Conservation (phyloP, 345 rosid genomes). For the Syzygium aqueum region DNA sequence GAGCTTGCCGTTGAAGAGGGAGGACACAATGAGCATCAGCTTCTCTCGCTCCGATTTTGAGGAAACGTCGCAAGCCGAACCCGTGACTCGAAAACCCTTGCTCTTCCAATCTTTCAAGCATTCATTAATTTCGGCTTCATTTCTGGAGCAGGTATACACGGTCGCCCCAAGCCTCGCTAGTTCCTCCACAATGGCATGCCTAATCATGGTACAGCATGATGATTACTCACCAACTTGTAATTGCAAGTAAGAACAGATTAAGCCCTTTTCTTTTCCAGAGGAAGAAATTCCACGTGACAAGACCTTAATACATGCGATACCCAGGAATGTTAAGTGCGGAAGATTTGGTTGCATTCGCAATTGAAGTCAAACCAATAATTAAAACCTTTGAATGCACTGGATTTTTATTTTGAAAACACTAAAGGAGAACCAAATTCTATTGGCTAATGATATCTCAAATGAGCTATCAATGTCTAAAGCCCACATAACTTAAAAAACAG, state of each 20-base stretch:
- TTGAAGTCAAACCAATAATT: background rate
- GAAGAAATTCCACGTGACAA: background rate
- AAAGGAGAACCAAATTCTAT: background rate
- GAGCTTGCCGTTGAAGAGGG: slow-evolving; percentile 37
- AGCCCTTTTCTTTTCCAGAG: background rate
- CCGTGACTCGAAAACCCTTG: slow-evolving; percentile 25
- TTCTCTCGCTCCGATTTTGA: slow-evolving; percentile 28
- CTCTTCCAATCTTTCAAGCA: slow-evolving; percentile 26
- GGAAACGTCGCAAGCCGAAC: slow-evolving; percentile 43
- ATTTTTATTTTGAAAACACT: background rate
- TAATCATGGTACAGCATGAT: background rate
- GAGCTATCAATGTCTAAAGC: background rate
- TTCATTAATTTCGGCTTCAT: slow-evolving; percentile 35
- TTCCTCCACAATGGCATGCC: slow-evolving; percentile 52
- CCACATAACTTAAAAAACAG: background rate
- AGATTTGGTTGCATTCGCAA: background rate
- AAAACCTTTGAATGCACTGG: background rate
- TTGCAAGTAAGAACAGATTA: background rate
- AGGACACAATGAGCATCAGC: slow-evolving; percentile 31
- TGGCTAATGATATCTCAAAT: background rate
- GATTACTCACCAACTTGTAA: background rate
- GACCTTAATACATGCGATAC: background rate
- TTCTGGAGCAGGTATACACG: slow-evolving; percentile 62
- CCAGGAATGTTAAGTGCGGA: background rate
- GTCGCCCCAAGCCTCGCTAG: slow-evolving; percentile 26